A percentile compares a stretch with the other conserved stretches of the same genome.
Conservation (phyloP, 2,329 filamentous ascomycete species). For the Paecilomyces niveus region DNA sequence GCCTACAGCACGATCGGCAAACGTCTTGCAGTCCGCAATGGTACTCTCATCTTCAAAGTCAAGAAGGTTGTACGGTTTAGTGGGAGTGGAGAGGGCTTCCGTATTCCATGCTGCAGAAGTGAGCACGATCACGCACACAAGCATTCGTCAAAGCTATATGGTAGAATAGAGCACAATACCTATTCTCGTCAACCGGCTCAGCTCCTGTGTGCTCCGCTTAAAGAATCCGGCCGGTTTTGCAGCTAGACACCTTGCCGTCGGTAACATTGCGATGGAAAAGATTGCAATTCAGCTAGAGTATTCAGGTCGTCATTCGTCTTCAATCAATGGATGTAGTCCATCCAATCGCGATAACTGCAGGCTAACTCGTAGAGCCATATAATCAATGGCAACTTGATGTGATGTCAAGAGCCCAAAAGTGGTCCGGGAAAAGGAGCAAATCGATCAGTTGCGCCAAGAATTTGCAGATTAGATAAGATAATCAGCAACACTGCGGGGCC, state of each 20-base stretch:
- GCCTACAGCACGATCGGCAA: conserved; percentile 81
- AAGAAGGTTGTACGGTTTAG: conserved; percentile 32
- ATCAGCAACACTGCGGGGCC: not conserved
- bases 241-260: conserved; percentile 31
- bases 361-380: not conserved
- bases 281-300: not conserved
- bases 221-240: conserved; percentile 44
- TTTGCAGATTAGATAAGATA: not conserved
- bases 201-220: conserved; percentile 52
- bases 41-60: conserved; percentile 33
- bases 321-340: not conserved
- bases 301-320: not conserved
- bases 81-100: conserved; percentile 29
- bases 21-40: conserved; percentile 54
- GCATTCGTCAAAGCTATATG: not conserved
- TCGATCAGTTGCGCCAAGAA: not conserved
- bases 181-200: conserved; percentile 49
- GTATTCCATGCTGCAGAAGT: conserved; percentile 31
- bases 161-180: conserved; percentile 31
- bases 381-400: not conserved
- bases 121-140: not conserved
- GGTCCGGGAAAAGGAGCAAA: not conserved
- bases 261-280: conserved; percentile 25
- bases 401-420: not conserved
- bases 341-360: not conserved